Conservation (phyloP, 2,329 filamentous ascomycete genomes). For the Niveomyces coronatus region DNA sequence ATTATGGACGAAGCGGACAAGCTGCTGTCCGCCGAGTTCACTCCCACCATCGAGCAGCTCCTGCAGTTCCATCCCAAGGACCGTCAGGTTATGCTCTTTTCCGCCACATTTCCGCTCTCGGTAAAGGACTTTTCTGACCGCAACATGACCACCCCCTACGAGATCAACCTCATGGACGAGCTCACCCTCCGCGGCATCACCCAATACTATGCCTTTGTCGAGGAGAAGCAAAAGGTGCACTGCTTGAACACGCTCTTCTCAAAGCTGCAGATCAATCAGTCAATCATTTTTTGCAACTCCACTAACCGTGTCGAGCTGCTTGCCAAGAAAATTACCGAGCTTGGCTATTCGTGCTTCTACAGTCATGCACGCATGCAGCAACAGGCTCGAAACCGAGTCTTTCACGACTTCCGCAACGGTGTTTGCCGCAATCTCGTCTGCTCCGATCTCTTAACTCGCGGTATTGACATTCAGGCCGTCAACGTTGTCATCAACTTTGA, state of each 20-base stretch:
- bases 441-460: slow-evolving; percentile 92
- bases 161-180: slow-evolving; percentile 99
- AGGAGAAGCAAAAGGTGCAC: slow-evolving; percentile 99
- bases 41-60: slow-evolving; percentile 91
- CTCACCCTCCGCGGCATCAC: slow-evolving; percentile 96
- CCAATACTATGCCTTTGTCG: slow-evolving; percentile 98
- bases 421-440: slow-evolving; percentile 97
- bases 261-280: slow-evolving; percentile 98
- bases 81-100: slow-evolving; percentile 98
- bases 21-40: slow-evolving; percentile 92
- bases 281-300: slow-evolving; percentile 99
- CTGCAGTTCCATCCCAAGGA: slow-evolving; percentile 94
- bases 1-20: slow-evolving; percentile 99
- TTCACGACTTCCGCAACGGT: slow-evolving; percentile 97
- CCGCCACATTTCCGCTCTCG: slow-evolving; percentile 91
- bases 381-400: slow-evolving; percentile 92
- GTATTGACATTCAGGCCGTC: slow-evolving; percentile 98
- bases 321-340: slow-evolving; percentile 97
- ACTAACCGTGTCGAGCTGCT: slow-evolving; percentile 96
- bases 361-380: slow-evolving; percentile 98
- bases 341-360: slow-evolving; percentile 99
- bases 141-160: slow-evolving; percentile 92
- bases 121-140: slow-evolving; percentile 98
- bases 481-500: slow-evolving; percentile 99
- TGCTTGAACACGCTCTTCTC: slow-evolving; percentile 98